Percentiles rank a stretch among this genome's conserved stretches.
Conservation (phyloP, 495 filamentous ascomycete genomes). For the Hypoxylon crocopeplum region DNA sequence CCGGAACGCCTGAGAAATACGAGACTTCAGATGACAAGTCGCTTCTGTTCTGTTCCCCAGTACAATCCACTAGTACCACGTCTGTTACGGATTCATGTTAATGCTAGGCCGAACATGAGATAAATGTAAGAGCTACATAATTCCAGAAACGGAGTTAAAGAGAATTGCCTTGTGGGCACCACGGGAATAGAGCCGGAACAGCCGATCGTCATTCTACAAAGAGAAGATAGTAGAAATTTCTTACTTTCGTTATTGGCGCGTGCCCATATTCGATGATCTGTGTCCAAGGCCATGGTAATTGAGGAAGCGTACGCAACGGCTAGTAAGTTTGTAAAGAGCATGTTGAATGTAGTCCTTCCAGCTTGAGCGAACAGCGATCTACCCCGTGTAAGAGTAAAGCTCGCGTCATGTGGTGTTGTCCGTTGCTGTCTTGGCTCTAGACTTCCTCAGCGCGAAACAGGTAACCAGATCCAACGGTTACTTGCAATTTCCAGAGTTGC, state of each 20-base stretch:
- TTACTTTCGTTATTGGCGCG: constrained; percentile 27
- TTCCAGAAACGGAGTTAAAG: not conserved
- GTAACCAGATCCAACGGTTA: too few species aligned
- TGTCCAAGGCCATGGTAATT: not conserved
- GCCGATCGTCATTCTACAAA: not conserved
- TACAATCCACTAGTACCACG: constrained; percentile 27
- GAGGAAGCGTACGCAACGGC: constrained; percentile 12
- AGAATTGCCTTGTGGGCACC: too few species aligned
- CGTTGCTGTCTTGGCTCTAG: too few species aligned
- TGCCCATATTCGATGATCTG: not conserved
- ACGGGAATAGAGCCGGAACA: too few species aligned
- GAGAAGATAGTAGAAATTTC: constrained; percentile 4
- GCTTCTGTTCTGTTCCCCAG: constrained; percentile 5
- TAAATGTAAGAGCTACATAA: too few species aligned
- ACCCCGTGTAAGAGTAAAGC: not conserved
- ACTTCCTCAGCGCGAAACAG: too few species aligned
- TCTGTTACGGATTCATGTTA: constrained; percentile 20
- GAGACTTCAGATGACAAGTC: constrained; percentile 46
- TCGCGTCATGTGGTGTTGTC: too few species aligned
- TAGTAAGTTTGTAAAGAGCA: constrained; percentile 9
- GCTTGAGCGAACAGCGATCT: not conserved
- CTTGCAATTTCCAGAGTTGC: too few species aligned
- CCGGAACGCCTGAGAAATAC: constrained; percentile 40
- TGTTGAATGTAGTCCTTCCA: constrained; percentile 1
- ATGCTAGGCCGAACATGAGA: not conserved